Conservation (phyloP, 1,284 basidiomycete species). For the Malassezia yamatoensis region DNA sequence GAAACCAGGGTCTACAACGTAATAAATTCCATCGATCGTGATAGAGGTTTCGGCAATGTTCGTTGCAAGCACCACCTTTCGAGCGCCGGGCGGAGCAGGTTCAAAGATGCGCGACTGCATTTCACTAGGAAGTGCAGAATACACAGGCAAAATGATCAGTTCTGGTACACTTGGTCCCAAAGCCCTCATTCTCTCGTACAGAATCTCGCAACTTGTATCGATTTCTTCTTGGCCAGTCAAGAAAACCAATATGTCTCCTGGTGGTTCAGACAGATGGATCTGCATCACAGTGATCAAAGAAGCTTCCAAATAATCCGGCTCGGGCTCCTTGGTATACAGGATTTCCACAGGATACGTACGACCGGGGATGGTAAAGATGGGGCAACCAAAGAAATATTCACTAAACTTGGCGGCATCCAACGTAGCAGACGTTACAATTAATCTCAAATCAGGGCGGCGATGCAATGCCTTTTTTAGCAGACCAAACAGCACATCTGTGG, state of each 20-base stretch:
- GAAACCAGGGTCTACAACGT: conserved; percentile 94
- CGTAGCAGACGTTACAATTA: conserved; percentile 96
- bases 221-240: conserved; percentile 96
- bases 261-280: conserved; percentile 94
- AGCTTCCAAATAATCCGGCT: conserved; percentile 94
- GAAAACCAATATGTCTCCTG: conserved; percentile 91
- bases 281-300: conserved; percentile 98
- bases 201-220: conserved; percentile 89
- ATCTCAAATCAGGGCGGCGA: conserved; percentile 82
- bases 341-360: conserved; percentile 96
- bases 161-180: conserved; percentile 93
- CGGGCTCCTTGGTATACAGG: conserved; percentile 95
- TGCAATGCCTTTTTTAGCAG: conserved; percentile 92
- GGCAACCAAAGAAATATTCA: conserved; percentile 94
- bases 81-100: conserved; percentile 85
- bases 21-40: conserved; percentile 97
- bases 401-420: conserved; percentile 99
- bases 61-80: conserved; percentile 95
- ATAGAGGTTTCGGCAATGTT: conserved; percentile 98
- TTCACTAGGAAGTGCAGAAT: conserved; percentile 92
- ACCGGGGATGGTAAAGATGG: conserved; percentile 99
- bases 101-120: conserved; percentile 97
- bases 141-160: conserved; percentile 89
- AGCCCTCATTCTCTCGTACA: conserved; percentile 96
- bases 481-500: conserved; percentile 94